Conservation (phyloP, 1,139 yeast genomes). For the Suhomyces panamericanus region DNA sequence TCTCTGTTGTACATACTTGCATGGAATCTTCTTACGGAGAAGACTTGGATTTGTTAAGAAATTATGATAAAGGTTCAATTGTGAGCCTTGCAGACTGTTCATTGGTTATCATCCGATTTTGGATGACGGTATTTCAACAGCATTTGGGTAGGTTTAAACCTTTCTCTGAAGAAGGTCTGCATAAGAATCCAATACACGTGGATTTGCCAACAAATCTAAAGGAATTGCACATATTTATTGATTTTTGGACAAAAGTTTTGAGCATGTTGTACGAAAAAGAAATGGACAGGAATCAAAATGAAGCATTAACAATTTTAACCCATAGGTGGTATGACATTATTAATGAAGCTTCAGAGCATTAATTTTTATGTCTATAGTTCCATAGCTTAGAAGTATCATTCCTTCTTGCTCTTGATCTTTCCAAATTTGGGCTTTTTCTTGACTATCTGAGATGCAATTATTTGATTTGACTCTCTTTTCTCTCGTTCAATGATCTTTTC, state of each 20-base stretch:
- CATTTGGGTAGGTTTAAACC: slow-evolving; percentile 30
- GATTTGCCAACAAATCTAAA: slow-evolving; percentile 28
- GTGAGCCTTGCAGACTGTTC: slow-evolving; percentile 44
- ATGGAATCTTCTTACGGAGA: slow-evolving; percentile 61
- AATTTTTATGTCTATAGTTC: background rate
- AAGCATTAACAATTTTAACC: slow-evolving; percentile 38
- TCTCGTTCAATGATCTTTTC: background rate
- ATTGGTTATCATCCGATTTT: slow-evolving; percentile 44
- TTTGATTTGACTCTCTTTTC: background rate
- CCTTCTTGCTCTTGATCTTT: background rate
- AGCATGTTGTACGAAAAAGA: slow-evolving; percentile 38
- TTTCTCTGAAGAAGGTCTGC: slow-evolving; percentile 24
- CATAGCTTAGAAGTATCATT: background rate
- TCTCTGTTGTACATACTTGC: slow-evolving; percentile 51
- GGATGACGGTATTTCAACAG: slow-evolving; percentile 60
- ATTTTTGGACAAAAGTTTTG: slow-evolving; percentile 54
- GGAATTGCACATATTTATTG: slow-evolving; percentile 42
- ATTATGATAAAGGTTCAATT: slow-evolving; percentile 41
- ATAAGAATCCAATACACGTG: slow-evolving; percentile 24
- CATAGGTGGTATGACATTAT: slow-evolving; percentile 39
- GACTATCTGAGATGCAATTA: background rate
- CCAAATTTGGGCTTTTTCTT: slow-evolving; percentile 8
- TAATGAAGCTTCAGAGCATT: background rate
- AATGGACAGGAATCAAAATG: slow-evolving; percentile 38
- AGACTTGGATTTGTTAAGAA: slow-evolving; percentile 50